These are phyloP conservation scores for Albugo candida DNA, from an alignment of 352 stramenopile species.

Conservation along the genomic window DNA sequence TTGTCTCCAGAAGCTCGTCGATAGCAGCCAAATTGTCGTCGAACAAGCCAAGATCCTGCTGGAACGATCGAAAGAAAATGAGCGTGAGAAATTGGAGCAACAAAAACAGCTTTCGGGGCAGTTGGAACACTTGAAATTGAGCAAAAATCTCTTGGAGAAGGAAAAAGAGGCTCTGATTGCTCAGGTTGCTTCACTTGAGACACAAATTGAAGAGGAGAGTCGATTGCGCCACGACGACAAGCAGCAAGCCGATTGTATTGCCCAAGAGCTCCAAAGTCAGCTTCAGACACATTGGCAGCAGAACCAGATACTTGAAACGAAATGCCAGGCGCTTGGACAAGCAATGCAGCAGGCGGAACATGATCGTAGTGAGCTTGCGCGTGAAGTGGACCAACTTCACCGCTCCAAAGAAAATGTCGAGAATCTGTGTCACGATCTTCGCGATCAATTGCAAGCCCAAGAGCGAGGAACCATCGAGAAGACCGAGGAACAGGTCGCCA, in stretches of 20 bases:
- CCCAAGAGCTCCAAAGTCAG: constrained; percentile 31
- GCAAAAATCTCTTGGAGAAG: constrained; percentile 35
- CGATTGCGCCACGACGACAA: too few relatives aligned
- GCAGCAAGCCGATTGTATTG: too few relatives aligned
- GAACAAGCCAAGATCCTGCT: constrained; percentile 52
- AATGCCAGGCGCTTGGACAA: too few relatives aligned
- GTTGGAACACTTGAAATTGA: constrained; percentile 28
- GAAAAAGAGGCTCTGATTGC: constrained; percentile 24
- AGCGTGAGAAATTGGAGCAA: constrained; percentile 64
- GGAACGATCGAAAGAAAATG: constrained; percentile 46
- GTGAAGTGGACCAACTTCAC: constrained; percentile 25
- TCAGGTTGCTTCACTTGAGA: constrained; percentile 24
- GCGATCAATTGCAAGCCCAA: background rate
- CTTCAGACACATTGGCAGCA: constrained; percentile 35
- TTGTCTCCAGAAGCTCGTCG: constrained; percentile 24
- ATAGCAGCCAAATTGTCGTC: constrained; percentile 25
- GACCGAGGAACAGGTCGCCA: constrained; percentile 54
- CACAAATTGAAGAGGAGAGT: too few relatives aligned
- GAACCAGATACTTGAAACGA: constrained; percentile 22
- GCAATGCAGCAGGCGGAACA: constrained; percentile 35
- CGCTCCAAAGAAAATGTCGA: constrained; percentile 62
- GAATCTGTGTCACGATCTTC: background rate
- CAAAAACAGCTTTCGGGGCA: constrained; percentile 51
- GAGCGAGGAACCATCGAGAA: constrained; percentile 14
- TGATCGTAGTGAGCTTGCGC: constrained; percentile 28